Evolutionary conservation across 192 early-diverging fungal genomes (phyloP).

Genomic region (Coemansia sp.): DNA sequence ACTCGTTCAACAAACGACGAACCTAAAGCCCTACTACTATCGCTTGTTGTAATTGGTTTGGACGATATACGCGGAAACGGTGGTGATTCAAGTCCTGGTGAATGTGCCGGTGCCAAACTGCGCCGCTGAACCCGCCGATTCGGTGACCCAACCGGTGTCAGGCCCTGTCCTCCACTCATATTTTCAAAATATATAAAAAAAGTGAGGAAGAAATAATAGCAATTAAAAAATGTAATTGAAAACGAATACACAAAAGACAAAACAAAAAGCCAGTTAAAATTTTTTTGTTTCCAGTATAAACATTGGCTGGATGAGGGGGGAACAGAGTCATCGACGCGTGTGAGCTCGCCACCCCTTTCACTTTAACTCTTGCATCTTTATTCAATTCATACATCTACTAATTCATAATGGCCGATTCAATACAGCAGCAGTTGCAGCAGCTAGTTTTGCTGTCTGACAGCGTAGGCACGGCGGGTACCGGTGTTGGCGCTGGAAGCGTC

Average conservation of each 20-base stretch:
- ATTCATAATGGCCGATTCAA: constrained; percentile 50
- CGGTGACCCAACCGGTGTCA: constrained; percentile 48
- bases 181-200: background rate
- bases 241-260: background rate
- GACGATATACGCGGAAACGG: constrained; percentile 14
- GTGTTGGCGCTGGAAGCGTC: constrained; percentile 32
- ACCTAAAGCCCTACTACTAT: background rate
- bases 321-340: background rate
- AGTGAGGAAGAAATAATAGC: background rate
- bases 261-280: background rate
- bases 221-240: background rate
- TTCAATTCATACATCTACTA: background rate
- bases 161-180: constrained; percentile 20
- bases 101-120: constrained; percentile 1
- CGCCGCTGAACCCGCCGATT: constrained; percentile 36
- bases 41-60: background rate
- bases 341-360: background rate
- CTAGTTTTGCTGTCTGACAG: constrained; percentile 54
- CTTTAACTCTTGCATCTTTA: background rate
- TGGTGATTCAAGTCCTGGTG: constrained; percentile 18
- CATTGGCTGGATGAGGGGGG: background rate
- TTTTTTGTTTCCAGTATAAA: constrained; percentile 2
- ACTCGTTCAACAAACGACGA: constrained; percentile 51
- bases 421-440: constrained; percentile 57
- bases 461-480: constrained; percentile 30